Evolutionary conservation across 192 early-diverging fungal species (phyloP).

Genomic region (Helicostylum pulchrum): DNA sequence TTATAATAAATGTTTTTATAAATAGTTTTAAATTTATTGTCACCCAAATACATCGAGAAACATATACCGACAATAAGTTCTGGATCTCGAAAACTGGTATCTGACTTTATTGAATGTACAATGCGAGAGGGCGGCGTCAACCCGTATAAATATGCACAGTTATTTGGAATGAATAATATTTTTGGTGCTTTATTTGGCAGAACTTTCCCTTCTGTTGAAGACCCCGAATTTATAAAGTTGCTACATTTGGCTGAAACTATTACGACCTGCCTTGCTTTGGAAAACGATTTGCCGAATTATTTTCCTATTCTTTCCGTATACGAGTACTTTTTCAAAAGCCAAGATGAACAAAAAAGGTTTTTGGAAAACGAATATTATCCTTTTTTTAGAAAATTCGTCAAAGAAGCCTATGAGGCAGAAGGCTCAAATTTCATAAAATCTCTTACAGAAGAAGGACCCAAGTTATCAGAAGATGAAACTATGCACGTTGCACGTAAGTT

Average conservation of each 20-base stretch:
- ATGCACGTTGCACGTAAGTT: background rate
- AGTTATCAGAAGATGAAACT: background rate
- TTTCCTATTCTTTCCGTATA: background rate
- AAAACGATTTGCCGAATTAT: background rate
- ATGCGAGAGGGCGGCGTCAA: background rate
- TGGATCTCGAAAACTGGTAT: too few species aligned
- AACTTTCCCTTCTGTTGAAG: background rate
- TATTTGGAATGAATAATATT: background rate
- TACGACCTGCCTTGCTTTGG: background rate
- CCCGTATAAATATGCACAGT: background rate
- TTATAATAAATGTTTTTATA: too few species aligned
- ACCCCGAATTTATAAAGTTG: slow-evolving; percentile 2
- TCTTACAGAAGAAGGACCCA: background rate
- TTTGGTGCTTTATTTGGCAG: background rate
- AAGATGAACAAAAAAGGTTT: background rate
- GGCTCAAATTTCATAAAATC: background rate
- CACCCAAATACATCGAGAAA: background rate
- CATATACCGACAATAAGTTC: too few species aligned
- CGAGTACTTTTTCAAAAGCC: background rate
- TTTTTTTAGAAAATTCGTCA: too few species aligned
- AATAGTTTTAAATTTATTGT: background rate
- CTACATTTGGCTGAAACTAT: background rate
- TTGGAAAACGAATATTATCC: background rate
- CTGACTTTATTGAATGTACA: too few species aligned
- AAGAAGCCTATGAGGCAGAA: background rate